A percentile compares a stretch with the other conserved stretches of the same genome.
These are phyloP conservation scores for Podila horticola DNA, from an alignment of 192 early-diverging fungal genomes.

Conservation along the genomic window DNA sequence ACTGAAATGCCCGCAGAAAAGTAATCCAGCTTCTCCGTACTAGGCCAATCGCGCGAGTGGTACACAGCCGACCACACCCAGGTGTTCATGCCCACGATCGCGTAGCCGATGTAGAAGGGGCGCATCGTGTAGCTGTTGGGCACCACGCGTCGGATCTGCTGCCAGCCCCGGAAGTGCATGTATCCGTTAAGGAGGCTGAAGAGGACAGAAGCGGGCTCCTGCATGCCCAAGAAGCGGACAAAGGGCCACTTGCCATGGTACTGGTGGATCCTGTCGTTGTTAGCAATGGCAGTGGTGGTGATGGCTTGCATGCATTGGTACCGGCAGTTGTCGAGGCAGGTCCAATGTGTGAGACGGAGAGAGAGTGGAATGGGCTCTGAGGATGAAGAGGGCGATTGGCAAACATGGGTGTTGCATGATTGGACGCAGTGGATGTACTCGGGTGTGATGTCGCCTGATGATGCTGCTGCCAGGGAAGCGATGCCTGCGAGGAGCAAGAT, in stretches of 20 bases:
- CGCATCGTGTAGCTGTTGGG: constrained; percentile 66
- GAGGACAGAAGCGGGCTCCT: constrained; percentile 93
- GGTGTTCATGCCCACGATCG: constrained; percentile 70
- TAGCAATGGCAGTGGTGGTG: constrained; percentile 60
- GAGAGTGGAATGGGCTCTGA: constrained; percentile 54
- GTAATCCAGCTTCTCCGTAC: constrained; percentile 96
- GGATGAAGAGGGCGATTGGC: constrained; percentile 32
- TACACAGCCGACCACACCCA: constrained; percentile 96
- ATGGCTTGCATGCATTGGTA: constrained; percentile 90
- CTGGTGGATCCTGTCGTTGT: constrained; percentile 69
- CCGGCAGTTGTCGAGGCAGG: constrained; percentile 81
- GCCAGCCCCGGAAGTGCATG: constrained; percentile 74
- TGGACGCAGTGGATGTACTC: constrained; percentile 66
- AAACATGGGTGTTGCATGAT: constrained; percentile 54
- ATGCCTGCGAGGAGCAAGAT: not conserved
- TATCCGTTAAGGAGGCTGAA: constrained; percentile 91
- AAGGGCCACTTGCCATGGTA: constrained; percentile 99
- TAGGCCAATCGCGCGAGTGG: constrained; percentile 85
- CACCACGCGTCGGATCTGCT: constrained; percentile 54
- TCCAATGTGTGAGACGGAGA: constrained; percentile 78
- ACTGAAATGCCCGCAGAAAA: constrained; percentile 88
- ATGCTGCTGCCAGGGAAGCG: constrained; percentile 52
- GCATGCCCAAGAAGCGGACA: constrained; percentile 83
- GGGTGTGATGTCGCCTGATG: constrained; percentile 74
- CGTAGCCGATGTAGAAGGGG: constrained; percentile 66